Base-by-base conservation (phyloP, 192 early-diverging fungal genomes). In the Backusella luteola region DNA sequence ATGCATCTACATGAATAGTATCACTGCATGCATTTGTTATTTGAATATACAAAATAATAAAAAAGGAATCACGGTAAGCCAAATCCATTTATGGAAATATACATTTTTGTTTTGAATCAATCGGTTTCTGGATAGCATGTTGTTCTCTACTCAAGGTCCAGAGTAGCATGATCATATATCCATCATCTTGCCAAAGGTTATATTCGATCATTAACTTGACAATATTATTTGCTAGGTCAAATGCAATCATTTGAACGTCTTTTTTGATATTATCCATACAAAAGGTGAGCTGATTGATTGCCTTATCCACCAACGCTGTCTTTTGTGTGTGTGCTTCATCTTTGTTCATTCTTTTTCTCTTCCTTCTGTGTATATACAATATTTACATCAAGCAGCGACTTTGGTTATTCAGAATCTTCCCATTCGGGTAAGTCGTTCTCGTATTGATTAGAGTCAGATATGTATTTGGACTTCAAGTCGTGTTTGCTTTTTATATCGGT, bases 201-300 rank as follows among this genome's bases (percentile, higher is more conserved):
- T 85, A 87, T 29, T 89, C 89, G 0, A 81, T 79, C 67, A 94
- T 74, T 36, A 85, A 76, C 14, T 84, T 79, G 11, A 93, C 72
- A 3, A 90, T 75, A 15, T 90, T 88, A 9, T 86, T 85, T 1
- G 89, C 85, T 71, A 92, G 53, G 78, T 92, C 91, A 29, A 91
- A 77, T 0, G 89, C 26, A 29, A 29, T 29, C 26, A 29, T 1
- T 29, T 29, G 0, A 29, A 29, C 0, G 26, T 29, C 26, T 29
- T 29, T 29, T 29, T 29, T 1, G 1, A 29, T n/a, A 29, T 29
- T 89, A 49, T 93, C 72, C 2, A 93, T 90, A 29, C 26, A 29
- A 29, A 1, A 1, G 26, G 26, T 0, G 26, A 29, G 26, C 26
- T 1, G 1, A 0, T 12, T 90, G 1, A 32, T 32, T 32, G 29